Evolutionary conservation across 345 rosid genomes (phyloP).

Genomic region (Ceriops decandra): DNA sequence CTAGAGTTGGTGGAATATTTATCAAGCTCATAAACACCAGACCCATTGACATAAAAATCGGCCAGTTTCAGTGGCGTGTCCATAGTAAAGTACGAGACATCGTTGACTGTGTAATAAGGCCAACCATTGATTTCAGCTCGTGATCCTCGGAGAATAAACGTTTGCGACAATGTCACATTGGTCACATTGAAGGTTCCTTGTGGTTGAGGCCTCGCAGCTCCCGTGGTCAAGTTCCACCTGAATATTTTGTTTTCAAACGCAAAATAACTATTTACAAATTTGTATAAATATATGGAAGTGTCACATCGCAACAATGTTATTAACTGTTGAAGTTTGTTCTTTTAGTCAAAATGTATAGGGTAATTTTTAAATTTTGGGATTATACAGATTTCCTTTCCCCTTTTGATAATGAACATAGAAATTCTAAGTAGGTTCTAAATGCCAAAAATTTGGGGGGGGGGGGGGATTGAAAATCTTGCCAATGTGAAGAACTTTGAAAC

Average conservation of each 20-base stretch:
- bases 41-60: constrained; percentile 32
- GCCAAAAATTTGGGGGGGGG: no score
- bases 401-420: no score
- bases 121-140: constrained; percentile 15
- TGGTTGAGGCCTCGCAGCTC: constrained; percentile 64
- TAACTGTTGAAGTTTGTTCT: no score
- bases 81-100: constrained; percentile 34
- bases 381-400: no score
- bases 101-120: constrained; percentile 32
- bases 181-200: constrained; percentile 59
- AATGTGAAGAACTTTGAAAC: no score
- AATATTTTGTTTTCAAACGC: not conserved
- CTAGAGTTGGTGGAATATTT: constrained; percentile 33
- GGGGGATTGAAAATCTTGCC: no score
- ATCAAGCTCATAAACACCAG: constrained; percentile 40
- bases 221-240: constrained; percentile 60
- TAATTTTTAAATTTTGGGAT: no score
- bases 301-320: no score
- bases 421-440: no score
- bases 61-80: constrained; percentile 52
- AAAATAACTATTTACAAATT: not conserved
- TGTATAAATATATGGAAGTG: no score
- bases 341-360: no score
- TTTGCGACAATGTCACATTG: constrained; percentile 41
- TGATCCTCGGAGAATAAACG: constrained; percentile 36